Conservation (phyloP, 2,329 filamentous ascomycete species). For the Microascus cirrosus region DNA sequence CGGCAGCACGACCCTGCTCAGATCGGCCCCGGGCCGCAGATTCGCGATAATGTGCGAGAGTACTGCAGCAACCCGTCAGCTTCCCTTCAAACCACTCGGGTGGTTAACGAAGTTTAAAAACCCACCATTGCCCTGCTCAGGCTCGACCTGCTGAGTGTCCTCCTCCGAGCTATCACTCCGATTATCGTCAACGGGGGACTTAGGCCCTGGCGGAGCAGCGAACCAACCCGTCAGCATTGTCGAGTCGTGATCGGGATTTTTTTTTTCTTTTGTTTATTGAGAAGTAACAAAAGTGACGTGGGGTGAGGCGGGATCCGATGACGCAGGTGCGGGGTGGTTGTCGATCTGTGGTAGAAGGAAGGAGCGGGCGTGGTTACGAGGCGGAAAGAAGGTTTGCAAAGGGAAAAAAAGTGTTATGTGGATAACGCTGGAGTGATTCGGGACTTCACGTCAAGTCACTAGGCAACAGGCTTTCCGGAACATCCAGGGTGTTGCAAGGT, state of each 20-base stretch:
- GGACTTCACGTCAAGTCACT: no score
- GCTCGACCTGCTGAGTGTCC: conserved; percentile 75
- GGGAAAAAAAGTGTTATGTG: neutral
- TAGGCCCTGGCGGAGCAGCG: conserved; percentile 6
- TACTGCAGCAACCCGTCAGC: conserved; percentile 42
- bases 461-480: no score
- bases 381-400: neutral
- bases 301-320: neutral
- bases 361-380: neutral
- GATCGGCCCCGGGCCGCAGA: conserved; percentile 84
- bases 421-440: no score
- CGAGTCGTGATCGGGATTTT: neutral
- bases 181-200: conserved; percentile 37
- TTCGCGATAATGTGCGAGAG: conserved; percentile 96
- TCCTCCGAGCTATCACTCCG: conserved; percentile 38
- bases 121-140: conserved; percentile 89
- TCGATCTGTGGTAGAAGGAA: neutral
- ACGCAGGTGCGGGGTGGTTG: neutral
- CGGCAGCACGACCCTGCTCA: conserved; percentile 86
- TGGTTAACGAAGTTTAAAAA: conserved; percentile 5
- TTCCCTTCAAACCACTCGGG: neutral
- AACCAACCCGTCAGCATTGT: conserved; percentile 30
- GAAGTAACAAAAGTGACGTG: neutral
- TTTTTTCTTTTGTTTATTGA: neutral
- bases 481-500: no score